Evolutionary conservation across 345 rosid genomes (phyloP), one percentile per base, ranked within the genome.

Genomic region (Psidium guajava): DNA sequence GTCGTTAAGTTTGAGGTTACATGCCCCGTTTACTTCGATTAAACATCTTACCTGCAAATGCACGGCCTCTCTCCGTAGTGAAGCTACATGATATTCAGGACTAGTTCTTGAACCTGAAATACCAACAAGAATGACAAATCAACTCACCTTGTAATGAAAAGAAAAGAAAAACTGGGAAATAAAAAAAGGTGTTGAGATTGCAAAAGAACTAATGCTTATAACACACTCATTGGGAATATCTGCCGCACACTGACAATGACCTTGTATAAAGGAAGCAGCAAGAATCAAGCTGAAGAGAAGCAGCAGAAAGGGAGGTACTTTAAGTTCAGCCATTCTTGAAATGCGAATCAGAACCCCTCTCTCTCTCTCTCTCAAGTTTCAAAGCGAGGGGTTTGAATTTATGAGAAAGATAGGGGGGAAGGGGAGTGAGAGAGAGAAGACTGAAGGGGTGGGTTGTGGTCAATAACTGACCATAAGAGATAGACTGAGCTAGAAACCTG

Each of bases 201-300:
- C 77, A 69, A 69, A 69, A 69, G 77, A 69, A 69, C 47, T 21
- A 36, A 36, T 32, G 77, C 47, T 36, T 36, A 18, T 69, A 32
- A 32, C 47, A 69, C 44, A 32, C 18, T 69, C 47, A 69, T 69
- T 36, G 18, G 42, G 44, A 69, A 12, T 36, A 69, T 69, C 77
- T 69, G 77, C 77, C 47, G 36, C 47, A 28, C 75, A 36, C 47
- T 69, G 77, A 81, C 11, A 54, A 77, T 18, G 82, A 85, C 86
- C 86, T 85, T 85, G 86, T 42, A 81, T 47, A 81, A 44, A 75
- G 28, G 74, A 85, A 54, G 83, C 75, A 77, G 86, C 86, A 81
- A 85, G 83, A 81, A 85, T 40, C 82, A 85, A 55, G 57, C n/a
- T 53, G 83, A 85, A 28, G 83, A 85, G 58, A 42, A 85, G 83